These are phyloP conservation scores for Aspergillus sp. DNA, from an alignment of 2,329 filamentous ascomycete genomes.

Conservation along the genomic window DNA sequence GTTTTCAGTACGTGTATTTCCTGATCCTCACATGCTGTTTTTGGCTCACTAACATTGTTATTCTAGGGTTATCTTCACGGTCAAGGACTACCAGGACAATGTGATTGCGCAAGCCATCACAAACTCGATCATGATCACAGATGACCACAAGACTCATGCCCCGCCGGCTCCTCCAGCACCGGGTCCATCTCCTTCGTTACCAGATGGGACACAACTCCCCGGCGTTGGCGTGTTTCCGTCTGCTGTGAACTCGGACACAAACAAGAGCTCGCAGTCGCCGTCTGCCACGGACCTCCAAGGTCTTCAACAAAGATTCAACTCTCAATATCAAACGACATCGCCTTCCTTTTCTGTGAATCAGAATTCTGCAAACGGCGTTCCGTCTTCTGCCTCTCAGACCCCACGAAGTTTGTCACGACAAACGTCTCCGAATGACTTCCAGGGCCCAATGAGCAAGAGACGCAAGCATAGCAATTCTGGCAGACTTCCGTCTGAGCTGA, in stretches of 20 bases:
- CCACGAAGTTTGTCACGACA: slow-evolving; percentile 69
- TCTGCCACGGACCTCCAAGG: slow-evolving; percentile 64
- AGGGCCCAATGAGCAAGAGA: slow-evolving; percentile 72
- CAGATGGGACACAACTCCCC: slow-evolving; percentile 42
- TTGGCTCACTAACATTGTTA: slow-evolving; percentile 3
- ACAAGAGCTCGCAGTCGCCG: slow-evolving; percentile 45
- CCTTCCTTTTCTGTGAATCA: slow-evolving; percentile 41
- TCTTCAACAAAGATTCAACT: slow-evolving; percentile 54
- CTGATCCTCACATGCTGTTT: background rate
- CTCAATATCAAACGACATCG: slow-evolving; percentile 39
- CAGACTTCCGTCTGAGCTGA: slow-evolving; percentile 70
- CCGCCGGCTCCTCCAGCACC: slow-evolving; percentile 38
- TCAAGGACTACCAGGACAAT: slow-evolving; percentile 76
- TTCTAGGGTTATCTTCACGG: slow-evolving; percentile 78
- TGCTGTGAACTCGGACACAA: slow-evolving; percentile 27
- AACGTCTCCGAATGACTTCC: slow-evolving; percentile 65
- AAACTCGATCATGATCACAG: slow-evolving; percentile 91
- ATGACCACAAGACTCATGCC: slow-evolving; percentile 89
- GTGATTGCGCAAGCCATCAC: slow-evolving; percentile 82
- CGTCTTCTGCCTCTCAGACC: slow-evolving; percentile 47
- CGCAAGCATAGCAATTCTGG: slow-evolving; percentile 71
- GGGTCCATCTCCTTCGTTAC: slow-evolving; percentile 32
- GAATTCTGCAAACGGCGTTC: slow-evolving; percentile 34
- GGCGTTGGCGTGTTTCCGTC: slow-evolving; percentile 46
- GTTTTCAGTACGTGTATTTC: slow-evolving; percentile 61